These are phyloP conservation scores for Hypoxylon sp. DNA, from an alignment of 2,329 filamentous ascomycete genomes.

Conservation along the genomic window DNA sequence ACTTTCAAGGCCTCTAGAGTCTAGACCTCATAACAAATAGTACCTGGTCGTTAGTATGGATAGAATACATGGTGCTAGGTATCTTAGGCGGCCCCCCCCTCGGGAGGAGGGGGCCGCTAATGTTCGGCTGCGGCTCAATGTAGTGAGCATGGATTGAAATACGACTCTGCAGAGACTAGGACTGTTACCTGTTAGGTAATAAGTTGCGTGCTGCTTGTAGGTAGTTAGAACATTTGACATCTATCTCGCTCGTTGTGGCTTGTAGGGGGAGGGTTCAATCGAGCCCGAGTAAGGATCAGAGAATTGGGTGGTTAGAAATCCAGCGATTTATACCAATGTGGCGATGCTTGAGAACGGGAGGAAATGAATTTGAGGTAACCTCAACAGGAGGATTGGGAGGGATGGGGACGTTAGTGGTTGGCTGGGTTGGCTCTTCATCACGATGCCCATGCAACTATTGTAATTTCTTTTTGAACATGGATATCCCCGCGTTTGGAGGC, in stretches of 20 bases:
- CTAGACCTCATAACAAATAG: constrained; percentile 5
- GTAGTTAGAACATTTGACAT: background rate
- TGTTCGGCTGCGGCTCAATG: constrained; percentile 37
- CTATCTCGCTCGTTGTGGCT: background rate
- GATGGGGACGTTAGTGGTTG: constrained; percentile 13
- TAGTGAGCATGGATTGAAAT: constrained; percentile 8
- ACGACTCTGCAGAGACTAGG: constrained; percentile 23
- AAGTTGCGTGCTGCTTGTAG: background rate
- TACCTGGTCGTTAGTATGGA: constrained; percentile 3
- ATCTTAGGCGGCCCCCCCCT: constrained; percentile 8
- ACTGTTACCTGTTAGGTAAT: constrained; percentile 11
- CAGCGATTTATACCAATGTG: constrained; percentile 8
- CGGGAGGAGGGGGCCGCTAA: constrained; percentile 14
- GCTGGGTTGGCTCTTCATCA: constrained; percentile 9
- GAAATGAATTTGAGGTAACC: constrained; percentile 7
- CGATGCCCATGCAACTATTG: constrained; percentile 11
- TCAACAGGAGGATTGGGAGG: background rate
- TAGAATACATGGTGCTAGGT: background rate
- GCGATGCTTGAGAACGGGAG: constrained; percentile 15
- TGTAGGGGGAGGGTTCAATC: constrained; percentile 5
- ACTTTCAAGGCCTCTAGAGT: constrained; percentile 14
- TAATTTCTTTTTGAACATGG: constrained; percentile 24
- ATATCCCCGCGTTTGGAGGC: constrained; percentile 23
- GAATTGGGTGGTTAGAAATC: constrained; percentile 11
- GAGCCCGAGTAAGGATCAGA: constrained; percentile 11